Conservation (phyloP, 495 filamentous ascomycete species). For the Podospora bellae-mahoneyi region DNA sequence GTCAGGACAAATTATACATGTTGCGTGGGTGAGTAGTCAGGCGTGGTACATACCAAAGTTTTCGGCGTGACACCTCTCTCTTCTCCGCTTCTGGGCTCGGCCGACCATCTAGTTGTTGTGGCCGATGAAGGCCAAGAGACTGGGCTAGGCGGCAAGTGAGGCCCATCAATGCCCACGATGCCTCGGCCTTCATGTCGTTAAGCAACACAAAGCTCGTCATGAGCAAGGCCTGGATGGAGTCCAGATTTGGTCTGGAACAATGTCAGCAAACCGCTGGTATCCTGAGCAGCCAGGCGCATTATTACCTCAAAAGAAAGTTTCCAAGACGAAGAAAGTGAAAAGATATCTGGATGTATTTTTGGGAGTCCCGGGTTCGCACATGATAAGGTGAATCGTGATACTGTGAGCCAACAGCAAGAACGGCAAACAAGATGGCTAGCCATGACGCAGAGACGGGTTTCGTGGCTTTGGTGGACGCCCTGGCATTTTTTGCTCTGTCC, state of each 20-base stretch:
- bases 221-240: slow-evolving; percentile 56
- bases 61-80: slow-evolving; percentile 45
- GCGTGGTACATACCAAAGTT: slow-evolving; percentile 38
- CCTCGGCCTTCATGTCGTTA: slow-evolving; percentile 60
- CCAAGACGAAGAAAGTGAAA: slow-evolving; percentile 54
- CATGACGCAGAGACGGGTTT: slow-evolving; percentile 60
- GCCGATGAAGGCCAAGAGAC: slow-evolving; percentile 50
- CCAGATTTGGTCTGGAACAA: slow-evolving; percentile 47
- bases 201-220: slow-evolving; percentile 53
- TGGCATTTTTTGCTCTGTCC: slow-evolving; percentile 55
- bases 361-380: slow-evolving; percentile 50
- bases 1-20: slow-evolving; percentile 34
- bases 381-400: slow-evolving; percentile 66
- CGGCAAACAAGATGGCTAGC: slow-evolving; percentile 74
- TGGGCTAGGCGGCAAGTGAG: slow-evolving; percentile 55
- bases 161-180: slow-evolving; percentile 55
- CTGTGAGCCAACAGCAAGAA: slow-evolving; percentile 78
- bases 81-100: slow-evolving; percentile 35
- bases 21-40: neutral
- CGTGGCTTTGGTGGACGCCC: slow-evolving; percentile 45
- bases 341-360: slow-evolving; percentile 54
- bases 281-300: neutral
- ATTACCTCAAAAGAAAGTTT: slow-evolving; percentile 50
- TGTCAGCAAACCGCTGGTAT: neutral
- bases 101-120: slow-evolving; percentile 37